phyloP scores from a whole-genome alignment of 176 grass and related monocot genomes.

The Bromus sterilis region DNA sequence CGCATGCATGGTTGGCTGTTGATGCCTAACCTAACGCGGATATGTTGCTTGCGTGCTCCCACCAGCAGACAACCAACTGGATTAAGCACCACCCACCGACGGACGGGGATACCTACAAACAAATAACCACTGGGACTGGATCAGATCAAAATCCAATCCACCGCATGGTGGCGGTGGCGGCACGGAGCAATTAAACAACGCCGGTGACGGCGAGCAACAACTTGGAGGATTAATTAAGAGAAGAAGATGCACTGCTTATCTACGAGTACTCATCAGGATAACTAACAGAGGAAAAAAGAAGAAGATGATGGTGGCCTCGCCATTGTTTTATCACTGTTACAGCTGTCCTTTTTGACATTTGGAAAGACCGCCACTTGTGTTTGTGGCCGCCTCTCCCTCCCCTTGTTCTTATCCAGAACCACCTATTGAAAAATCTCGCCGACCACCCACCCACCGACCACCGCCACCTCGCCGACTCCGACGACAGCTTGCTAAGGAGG shows the following conservation, averaged over 20 bases:
- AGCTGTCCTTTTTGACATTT: constrained; percentile 50
- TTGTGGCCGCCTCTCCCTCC: not conserved
- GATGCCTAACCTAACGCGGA: constrained; percentile 29
- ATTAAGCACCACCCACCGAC: not conserved
- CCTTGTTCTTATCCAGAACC: constrained; percentile 45
- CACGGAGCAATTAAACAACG: not conserved
- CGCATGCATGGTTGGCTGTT: not conserved
- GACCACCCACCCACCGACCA: not conserved
- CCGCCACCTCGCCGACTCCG: not conserved
- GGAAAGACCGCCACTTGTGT: constrained; percentile 57
- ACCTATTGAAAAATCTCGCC: constrained; percentile 22
- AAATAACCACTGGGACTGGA: not conserved
- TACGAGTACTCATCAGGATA: too few relatives aligned
- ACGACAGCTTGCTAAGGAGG: not conserved
- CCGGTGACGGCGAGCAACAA: too few relatives aligned
- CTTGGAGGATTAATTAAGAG: not conserved
- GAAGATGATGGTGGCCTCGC: not conserved
- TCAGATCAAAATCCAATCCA: not conserved
- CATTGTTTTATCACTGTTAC: constrained; percentile 53
- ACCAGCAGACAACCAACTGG: constrained; percentile 31
- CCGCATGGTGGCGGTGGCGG: too few relatives aligned
- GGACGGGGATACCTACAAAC: not conserved
- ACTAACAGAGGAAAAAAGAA: not conserved
- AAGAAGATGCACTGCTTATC: constrained; percentile 20
- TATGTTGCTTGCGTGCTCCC: not conserved